Evolutionary conservation across 129 eudicot species (phyloP).

Genomic region (Artemisia annua): DNA sequence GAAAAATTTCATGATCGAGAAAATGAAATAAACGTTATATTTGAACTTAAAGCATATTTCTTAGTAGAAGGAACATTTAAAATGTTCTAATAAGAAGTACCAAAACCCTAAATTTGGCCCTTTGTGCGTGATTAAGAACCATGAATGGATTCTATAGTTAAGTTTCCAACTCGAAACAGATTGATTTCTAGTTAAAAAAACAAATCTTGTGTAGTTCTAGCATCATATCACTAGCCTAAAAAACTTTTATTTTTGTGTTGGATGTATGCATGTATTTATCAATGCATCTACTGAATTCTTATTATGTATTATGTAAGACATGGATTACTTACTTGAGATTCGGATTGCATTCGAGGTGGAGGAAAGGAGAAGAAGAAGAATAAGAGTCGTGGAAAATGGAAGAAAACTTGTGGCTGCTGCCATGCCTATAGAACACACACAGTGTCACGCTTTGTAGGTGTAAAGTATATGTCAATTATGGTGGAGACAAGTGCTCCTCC

Average conservation of each 20-base stretch:
- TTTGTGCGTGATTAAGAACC: no score
- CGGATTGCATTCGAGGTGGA: constrained; percentile 52
- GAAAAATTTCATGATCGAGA: no score
- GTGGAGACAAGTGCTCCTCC: constrained; percentile 27
- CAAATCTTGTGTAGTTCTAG: no score
- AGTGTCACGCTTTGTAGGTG: constrained; percentile 30
- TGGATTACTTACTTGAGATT: constrained; percentile 49
- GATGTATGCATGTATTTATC: background rate
- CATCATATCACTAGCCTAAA: no score
- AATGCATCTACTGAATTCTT: background rate
- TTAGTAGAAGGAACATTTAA: no score
- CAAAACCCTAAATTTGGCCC: no score
- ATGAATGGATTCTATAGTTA: no score
- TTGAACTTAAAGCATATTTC: no score
- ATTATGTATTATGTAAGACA: background rate
- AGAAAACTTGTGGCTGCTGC: constrained; percentile 36
- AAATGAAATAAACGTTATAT: no score
- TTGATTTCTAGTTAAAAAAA: no score
- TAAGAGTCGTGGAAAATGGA: constrained; percentile 30
- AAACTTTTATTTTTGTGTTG: background rate
- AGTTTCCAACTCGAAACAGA: no score
- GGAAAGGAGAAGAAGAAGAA: constrained; percentile 38
- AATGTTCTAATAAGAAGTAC: no score
- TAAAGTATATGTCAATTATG: constrained; percentile 26
- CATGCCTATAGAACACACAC: constrained; percentile 40